These are phyloP conservation scores for Populus euphratica DNA, from an alignment of 345 rosid genomes.

Conservation along the genomic window DNA sequence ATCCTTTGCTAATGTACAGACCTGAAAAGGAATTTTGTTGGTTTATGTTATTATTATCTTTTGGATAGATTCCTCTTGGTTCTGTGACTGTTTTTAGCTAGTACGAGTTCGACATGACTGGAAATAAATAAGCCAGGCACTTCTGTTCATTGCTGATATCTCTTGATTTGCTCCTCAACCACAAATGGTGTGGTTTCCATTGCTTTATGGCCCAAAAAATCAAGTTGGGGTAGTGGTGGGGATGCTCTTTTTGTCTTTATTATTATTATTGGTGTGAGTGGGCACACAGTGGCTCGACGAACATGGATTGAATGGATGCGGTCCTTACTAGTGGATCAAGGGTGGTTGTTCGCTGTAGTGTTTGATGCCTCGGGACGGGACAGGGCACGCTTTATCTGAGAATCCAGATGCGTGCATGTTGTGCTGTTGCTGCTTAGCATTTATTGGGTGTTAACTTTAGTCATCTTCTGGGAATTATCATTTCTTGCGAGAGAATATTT, in stretches of 20 bases:
- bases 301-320: slow-evolving; percentile 4
- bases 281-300: neutral
- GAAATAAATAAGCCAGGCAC: slow-evolving; percentile 26
- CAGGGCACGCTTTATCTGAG: neutral
- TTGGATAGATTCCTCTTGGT: slow-evolving; percentile 3
- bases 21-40: slow-evolving; percentile 26
- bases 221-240: slow-evolving; percentile 4
- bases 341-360: neutral
- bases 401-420: neutral
- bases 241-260: neutral
- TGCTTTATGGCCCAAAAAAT: neutral
- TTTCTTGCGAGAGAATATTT: too few relatives aligned
- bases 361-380: neutral
- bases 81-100: slow-evolving; percentile 18
- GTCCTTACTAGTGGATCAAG: neutral
- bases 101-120: slow-evolving; percentile 13
- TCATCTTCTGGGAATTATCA: too few relatives aligned
- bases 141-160: neutral
- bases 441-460: too few relatives aligned
- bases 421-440: neutral
- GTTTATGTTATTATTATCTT: neutral
- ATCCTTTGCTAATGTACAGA: slow-evolving; percentile 48
- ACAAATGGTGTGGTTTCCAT: slow-evolving; percentile 15
- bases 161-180: slow-evolving; percentile 1
- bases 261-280: neutral